These are phyloP conservation scores for Pelargonium australe DNA, from an alignment of 441 rosid genomes.

Conservation along the genomic window DNA sequence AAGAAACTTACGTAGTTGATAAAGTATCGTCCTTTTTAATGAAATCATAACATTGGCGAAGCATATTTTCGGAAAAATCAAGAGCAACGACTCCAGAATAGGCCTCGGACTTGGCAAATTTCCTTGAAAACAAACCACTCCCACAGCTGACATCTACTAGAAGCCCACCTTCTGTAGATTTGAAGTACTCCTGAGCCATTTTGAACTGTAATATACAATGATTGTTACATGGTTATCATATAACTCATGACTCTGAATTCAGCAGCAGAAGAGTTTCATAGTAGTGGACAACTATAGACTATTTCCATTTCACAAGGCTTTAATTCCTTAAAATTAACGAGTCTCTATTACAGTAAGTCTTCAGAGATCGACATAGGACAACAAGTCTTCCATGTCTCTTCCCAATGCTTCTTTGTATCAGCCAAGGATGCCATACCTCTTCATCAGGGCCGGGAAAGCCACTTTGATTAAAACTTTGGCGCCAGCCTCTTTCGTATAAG, in stretches of 20 bases:
- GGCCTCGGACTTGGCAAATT: conserved; percentile 60
- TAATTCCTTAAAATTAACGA: not conserved
- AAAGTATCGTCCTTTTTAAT: conserved; percentile 53
- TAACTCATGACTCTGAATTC: conserved; percentile 5
- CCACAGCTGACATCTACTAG: conserved; percentile 93
- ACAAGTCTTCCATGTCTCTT: not conserved
- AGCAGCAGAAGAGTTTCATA: conserved; percentile 5
- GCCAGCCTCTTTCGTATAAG: conserved; percentile 92
- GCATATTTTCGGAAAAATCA: conserved; percentile 96
- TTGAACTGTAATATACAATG: conserved; percentile 51
- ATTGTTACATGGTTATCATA: conserved; percentile 11
- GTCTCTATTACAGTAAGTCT: not conserved
- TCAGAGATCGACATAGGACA: conserved; percentile 6
- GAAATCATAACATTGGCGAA: conserved; percentile 79
- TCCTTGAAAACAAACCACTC: conserved; percentile 82
- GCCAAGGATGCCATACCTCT: conserved; percentile 48
- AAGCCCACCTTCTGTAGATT: conserved; percentile 68
- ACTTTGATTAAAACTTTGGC: conserved; percentile 60
- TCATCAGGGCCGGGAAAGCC: conserved; percentile 95
- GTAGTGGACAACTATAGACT: not conserved
- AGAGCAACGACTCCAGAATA: conserved; percentile 78
- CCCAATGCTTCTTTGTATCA: not conserved
- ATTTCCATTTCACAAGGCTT: not conserved
- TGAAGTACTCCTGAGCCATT: conserved; percentile 87
- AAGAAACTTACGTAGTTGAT: conserved; percentile 31